Conservation (phyloP, 495 filamentous ascomycete genomes). For the Neurospora sp. region DNA sequence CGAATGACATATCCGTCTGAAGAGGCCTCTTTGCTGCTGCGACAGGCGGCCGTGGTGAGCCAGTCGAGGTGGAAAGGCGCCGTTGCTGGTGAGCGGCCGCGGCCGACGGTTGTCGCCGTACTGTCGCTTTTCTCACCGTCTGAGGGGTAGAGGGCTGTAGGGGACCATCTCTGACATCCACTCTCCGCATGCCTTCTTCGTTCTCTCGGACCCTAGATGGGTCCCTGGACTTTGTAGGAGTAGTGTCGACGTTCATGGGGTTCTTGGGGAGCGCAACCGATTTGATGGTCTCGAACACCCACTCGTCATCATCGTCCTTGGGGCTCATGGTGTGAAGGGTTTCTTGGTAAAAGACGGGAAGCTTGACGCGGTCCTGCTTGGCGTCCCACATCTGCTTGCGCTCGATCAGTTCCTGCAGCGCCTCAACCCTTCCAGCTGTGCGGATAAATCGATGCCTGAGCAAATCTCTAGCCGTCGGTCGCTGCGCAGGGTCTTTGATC, state of each 20-base stretch:
- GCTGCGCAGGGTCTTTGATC: slow-evolving; percentile 75
- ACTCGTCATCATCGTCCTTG: slow-evolving; percentile 68
- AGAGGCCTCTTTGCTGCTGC: slow-evolving; percentile 66
- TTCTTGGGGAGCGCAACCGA: slow-evolving; percentile 34
- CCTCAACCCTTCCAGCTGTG: slow-evolving; percentile 72
- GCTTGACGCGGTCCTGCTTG: slow-evolving; percentile 46
- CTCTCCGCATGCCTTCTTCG: slow-evolving; percentile 48
- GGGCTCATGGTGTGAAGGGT: slow-evolving; percentile 66
- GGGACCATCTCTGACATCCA: slow-evolving; percentile 49
- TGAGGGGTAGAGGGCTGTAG: slow-evolving; percentile 40
- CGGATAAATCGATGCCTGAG: slow-evolving; percentile 82
- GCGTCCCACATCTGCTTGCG: slow-evolving; percentile 72
- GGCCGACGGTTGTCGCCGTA: slow-evolving; percentile 43
- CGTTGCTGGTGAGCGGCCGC: slow-evolving; percentile 15
- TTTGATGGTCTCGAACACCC: slow-evolving; percentile 97
- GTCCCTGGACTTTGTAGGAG: slow-evolving; percentile 36
- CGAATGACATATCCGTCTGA: slow-evolving; percentile 75
- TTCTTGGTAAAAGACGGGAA: slow-evolving; percentile 82
- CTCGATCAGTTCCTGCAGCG: slow-evolving; percentile 77
- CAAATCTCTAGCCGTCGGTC: slow-evolving; percentile 83
- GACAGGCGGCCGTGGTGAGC: slow-evolving; percentile 38
- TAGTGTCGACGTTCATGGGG: slow-evolving; percentile 18
- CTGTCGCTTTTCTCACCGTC: slow-evolving; percentile 42
- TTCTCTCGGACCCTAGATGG: slow-evolving; percentile 38
- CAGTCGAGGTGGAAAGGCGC: slow-evolving; percentile 26